A percentile compares a stretch with the other conserved stretches of the same genome.
Evolutionary conservation across 345 rosid genomes (phyloP).

Genomic region (Citrus sinensis): DVS_A1.0 CM039169.1:28915501-28916000

Average conservation of each 20-base stretch:
- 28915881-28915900: not conserved
- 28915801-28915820: not conserved
- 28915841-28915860: slow-evolving; percentile 11
- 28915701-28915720: not conserved
- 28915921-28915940: not conserved
- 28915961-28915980: slow-evolving; percentile 10
- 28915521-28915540: slow-evolving; percentile 66
- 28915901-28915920: not conserved
- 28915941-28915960: not conserved
- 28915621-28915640: slow-evolving; percentile 25
- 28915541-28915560: slow-evolving; percentile 50
- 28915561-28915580: slow-evolving; percentile 70
- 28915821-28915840: not conserved
- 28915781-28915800: slow-evolving; percentile 1
- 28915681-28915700: slow-evolving; percentile 17
- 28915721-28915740: slow-evolving; percentile 5
- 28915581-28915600: slow-evolving; percentile 39
- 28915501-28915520: slow-evolving; percentile 21
- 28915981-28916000: slow-evolving; percentile 5
- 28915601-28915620: not conserved
- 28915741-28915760: slow-evolving; percentile 9
- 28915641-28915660: slow-evolving; percentile 27
- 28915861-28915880: not conserved
- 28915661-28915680: slow-evolving; percentile 22
- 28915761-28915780: slow-evolving; percentile 8